Percentiles rank a stretch among this genome's conserved stretches.
phyloP scores from a whole-genome alignment of 169 alveolate species.

The Plasmodium gallinaceum region DNA sequence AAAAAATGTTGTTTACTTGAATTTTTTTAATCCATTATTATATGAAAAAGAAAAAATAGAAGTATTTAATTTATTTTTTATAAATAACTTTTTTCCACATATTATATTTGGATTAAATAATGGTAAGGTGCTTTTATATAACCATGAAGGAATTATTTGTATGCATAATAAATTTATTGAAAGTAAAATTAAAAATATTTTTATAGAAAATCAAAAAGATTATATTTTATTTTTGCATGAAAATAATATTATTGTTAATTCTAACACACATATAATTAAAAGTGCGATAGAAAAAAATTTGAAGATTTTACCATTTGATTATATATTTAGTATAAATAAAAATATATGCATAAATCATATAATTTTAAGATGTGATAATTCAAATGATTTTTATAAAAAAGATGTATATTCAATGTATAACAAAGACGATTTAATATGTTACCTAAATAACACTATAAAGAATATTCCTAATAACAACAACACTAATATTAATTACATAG shows the following conservation, averaged over 20 bases:
- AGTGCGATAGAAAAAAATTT: conserved; percentile 41
- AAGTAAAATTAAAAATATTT: conserved; percentile 25
- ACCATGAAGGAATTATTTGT: conserved; percentile 71
- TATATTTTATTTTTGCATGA: conserved; percentile 53
- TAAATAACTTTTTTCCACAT: conserved; percentile 73
- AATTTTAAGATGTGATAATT: conserved; percentile 26
- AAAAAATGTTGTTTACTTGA: conserved; percentile 56
- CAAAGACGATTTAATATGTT: conserved; percentile 28
- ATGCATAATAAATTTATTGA: conserved; percentile 75
- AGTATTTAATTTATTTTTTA: conserved; percentile 51
- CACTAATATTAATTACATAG: conserved; percentile 38
- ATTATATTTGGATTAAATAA: conserved; percentile 58
- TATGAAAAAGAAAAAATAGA: conserved; percentile 62
- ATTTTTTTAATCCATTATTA: conserved; percentile 62
- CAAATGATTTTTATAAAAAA: conserved; percentile 29
- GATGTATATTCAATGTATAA: conserved; percentile 40
- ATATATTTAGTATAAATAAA: conserved; percentile 52
- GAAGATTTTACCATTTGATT: conserved; percentile 38
- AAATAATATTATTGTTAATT: conserved; percentile 48
- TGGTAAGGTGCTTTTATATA: conserved; percentile 48
- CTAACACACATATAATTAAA: conserved; percentile 49
- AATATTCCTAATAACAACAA: neutral
- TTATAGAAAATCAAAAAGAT: conserved; percentile 34
- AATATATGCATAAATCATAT: conserved; percentile 53
- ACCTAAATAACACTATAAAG: conserved; percentile 1